Evolutionary conservation across 495 filamentous ascomycete species (phyloP).

Genomic region (Letharia lupina): DNA sequence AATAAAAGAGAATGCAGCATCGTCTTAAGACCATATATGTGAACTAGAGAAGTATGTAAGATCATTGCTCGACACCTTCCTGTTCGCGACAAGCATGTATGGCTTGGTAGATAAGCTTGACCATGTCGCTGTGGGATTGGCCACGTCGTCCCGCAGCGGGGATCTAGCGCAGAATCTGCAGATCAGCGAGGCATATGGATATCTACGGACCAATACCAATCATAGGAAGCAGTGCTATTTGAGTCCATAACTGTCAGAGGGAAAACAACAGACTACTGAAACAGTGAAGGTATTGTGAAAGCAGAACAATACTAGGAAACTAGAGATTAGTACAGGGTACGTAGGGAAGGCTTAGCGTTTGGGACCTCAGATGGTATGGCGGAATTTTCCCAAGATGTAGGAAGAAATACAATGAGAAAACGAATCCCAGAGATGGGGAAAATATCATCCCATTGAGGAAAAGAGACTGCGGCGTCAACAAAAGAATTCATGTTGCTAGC

Average conservation of each 20-base stretch:
- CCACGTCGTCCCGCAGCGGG: background rate
- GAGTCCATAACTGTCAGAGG: background rate
- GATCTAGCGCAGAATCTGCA: background rate
- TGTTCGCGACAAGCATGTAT: constrained; percentile 6
- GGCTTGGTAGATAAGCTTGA: background rate
- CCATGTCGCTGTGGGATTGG: constrained; percentile 4
- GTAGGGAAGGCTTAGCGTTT: background rate
- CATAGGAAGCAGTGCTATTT: background rate
- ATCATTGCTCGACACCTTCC: constrained; percentile 11
- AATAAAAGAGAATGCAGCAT: background rate
- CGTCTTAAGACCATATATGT: background rate
- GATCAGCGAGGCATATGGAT: background rate
- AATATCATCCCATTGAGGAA: no score
- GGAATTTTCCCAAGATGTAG: background rate
- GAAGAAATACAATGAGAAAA: no score
- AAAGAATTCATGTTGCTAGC: background rate
- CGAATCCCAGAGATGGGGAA: no score
- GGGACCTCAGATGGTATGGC: background rate
- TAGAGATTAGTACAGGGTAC: no score
- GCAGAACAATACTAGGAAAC: no score
- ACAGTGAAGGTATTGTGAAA: background rate
- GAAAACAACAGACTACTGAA: background rate
- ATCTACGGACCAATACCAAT: background rate
- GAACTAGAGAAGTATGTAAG: background rate
- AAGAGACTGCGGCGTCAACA: no score